phyloP scores from a whole-genome alignment of 805 yeast genomes.

The Teunomyces funiuensis region DNA sequence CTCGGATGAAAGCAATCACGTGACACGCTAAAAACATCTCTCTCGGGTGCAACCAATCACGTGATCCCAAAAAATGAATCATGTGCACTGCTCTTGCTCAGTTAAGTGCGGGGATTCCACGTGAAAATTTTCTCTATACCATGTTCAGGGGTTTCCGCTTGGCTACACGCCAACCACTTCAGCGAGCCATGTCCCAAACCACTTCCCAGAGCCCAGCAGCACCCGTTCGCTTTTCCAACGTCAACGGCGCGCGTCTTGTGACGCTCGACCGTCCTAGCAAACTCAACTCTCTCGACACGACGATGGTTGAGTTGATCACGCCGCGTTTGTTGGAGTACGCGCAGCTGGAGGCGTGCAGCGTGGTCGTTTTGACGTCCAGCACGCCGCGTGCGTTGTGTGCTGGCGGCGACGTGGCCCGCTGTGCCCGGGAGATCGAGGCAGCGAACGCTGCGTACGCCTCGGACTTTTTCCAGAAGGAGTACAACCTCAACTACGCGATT shows the following conservation, averaged over 20 bases:
- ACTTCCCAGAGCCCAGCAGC: no score
- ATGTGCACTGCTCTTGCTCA: neutral
- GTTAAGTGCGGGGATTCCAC: no score
- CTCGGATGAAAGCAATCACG: no score
- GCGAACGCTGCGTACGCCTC: constrained; percentile 50
- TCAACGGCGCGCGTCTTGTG: constrained; percentile 67
- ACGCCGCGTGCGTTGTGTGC: constrained; percentile 83
- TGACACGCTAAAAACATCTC: no score
- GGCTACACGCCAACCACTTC: no score
- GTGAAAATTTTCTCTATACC: constrained; percentile 3
- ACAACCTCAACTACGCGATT: constrained; percentile 73
- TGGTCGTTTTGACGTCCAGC: constrained; percentile 66
- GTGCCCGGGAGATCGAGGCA: constrained; percentile 59
- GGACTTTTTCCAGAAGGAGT: constrained; percentile 75
- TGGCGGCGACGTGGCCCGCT: constrained; percentile 91
- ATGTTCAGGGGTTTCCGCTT: constrained; percentile 3
- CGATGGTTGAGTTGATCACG: constrained; percentile 70
- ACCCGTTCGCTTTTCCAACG: constrained; percentile 63
- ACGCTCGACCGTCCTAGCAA: constrained; percentile 78
- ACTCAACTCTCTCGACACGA: constrained; percentile 77
- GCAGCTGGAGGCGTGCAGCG: constrained; percentile 61
- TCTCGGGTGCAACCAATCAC: neutral
- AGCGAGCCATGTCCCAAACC: no score
- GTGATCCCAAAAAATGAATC: neutral
- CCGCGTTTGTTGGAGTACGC: constrained; percentile 78